Percentiles rank a stretch among this genome's conserved stretches.
These are phyloP conservation scores for Globisporangium cylindrosporum DNA, from an alignment of 352 stramenopile genomes.

Conservation along the genomic window DNA sequence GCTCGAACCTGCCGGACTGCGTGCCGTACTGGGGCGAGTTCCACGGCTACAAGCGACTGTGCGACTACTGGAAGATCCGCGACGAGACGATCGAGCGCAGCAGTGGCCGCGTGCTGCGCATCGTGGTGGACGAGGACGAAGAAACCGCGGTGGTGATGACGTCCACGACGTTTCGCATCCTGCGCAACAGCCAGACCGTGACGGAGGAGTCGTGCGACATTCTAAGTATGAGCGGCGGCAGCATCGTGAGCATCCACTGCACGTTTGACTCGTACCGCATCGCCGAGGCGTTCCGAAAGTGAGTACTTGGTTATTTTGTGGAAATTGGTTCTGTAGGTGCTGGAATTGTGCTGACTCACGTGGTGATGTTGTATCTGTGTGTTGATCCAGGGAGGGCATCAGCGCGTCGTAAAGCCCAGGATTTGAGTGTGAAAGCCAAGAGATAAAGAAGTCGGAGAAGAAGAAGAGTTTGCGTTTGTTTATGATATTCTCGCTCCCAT, in stretches of 20 bases:
- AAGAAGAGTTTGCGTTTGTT: slow-evolving; percentile 14
- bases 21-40: slow-evolving; percentile 89
- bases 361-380: slow-evolving; percentile 3
- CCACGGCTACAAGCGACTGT: slow-evolving; percentile 84
- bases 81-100: slow-evolving; percentile 85
- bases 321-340: slow-evolving; percentile 2
- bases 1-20: slow-evolving; percentile 81
- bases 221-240: slow-evolving; percentile 65
- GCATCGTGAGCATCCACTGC: slow-evolving; percentile 83
- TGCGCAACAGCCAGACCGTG: slow-evolving; percentile 84
- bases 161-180: slow-evolving; percentile 81
- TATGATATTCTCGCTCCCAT: slow-evolving; percentile 13
- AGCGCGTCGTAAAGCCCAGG: slow-evolving; percentile 55
- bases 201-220: slow-evolving; percentile 88
- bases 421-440: background rate
- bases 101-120: slow-evolving; percentile 74
- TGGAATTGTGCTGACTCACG: background rate
- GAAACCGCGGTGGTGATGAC: slow-evolving; percentile 88
- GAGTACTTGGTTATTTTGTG: slow-evolving; percentile 22
- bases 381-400: slow-evolving; percentile 54
- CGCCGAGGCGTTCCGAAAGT: slow-evolving; percentile 83
- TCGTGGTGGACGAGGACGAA: slow-evolving; percentile 84
- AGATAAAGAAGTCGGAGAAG: background rate
- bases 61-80: slow-evolving; percentile 87
- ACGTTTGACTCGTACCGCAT: slow-evolving; percentile 87